A percentile compares a stretch with the other conserved stretches of the same genome.
Conservation (phyloP, 768 basidiomycete genomes). For the Asterophora parasitica region DNA sequence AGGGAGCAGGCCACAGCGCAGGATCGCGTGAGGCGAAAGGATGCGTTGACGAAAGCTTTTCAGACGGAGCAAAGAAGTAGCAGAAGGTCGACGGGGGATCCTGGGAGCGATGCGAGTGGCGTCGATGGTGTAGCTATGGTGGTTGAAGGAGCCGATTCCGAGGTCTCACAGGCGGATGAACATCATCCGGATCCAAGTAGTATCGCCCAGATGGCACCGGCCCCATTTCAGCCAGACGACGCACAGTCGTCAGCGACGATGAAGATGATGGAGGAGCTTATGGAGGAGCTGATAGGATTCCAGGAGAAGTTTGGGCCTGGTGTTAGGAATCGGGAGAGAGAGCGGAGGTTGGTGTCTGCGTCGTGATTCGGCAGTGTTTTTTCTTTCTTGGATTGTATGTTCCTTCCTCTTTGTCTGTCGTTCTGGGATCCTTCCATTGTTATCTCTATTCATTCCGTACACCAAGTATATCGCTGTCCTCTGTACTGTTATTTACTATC, state of each 20-base stretch:
- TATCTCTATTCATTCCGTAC: neutral
- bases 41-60: conserved; percentile 59
- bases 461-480: neutral
- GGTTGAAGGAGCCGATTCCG: conserved; percentile 13
- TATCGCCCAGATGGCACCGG: neutral
- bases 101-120: conserved; percentile 10
- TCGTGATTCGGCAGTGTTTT: conserved; percentile 7
- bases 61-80: conserved; percentile 23
- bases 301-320: conserved; percentile 79
- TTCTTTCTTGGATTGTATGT: neutral
- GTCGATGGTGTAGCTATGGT: conserved; percentile 15
- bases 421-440: conserved; percentile 1
- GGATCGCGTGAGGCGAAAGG: conserved; percentile 64
- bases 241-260: conserved; percentile 43
- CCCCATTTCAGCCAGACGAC: conserved; percentile 9
- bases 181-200: neutral
- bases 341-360: conserved; percentile 36
- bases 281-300: conserved; percentile 84
- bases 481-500: neutral
- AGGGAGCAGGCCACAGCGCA: conserved; percentile 75
- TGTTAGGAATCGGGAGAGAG: conserved; percentile 47
- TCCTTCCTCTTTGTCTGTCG: neutral
- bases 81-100: conserved; percentile 1
- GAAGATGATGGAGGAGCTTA: conserved; percentile 87
- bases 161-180: neutral